Evolutionary conservation across 371 early-diverging fungal genomes (phyloP), one percentile per base, ranked within the genome.

Genomic region (Batkoa obscura): DNA sequence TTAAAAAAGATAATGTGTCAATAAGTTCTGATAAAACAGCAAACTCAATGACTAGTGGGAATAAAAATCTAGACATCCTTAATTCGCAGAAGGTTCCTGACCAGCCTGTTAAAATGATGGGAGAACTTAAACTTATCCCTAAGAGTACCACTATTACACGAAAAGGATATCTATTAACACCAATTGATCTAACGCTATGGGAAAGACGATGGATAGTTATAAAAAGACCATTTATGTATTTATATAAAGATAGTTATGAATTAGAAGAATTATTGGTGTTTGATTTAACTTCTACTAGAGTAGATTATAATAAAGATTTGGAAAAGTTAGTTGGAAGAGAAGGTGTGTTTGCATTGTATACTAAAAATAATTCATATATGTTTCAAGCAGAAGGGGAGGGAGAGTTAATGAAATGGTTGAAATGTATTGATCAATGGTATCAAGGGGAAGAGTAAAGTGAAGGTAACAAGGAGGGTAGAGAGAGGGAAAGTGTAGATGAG

Each of bases 161-260:
- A 59, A 72, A 67, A 52, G 78, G 82, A 15, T 75, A 77, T 51
- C 63, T 79, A 23, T 66, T 75, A 15, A 78, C 73, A 57, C 80
- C 79, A 34, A 75, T 84, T 47, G 66, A 73, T 54, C 67, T 73
- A 9, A 72, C 72, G 53, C 60, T 62, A 30, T 92, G 92, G 92
- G 68, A 74, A 1, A 76, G 79, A 54, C 73, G 81, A 2, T 89
- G 83, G 83, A 79, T 87, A 67, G 87, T 89, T 38, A 73, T 92
- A 51, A 81, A 87, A 58, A 72, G 81, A 52, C 92, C 92, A 9
- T 86, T 84, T 60, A 72, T 92, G 43, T 86, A 80, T 59, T 72
- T 88, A 43, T 88, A 83, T 65, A 67, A 66, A 45, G 72, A 76
- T 57, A 64, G 74, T 10, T 66, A 70, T 1, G 84, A 85, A 59